phyloP scores from a whole-genome alignment of 1,139 yeast genomes.

The Candida buenavistaensis region DNA sequence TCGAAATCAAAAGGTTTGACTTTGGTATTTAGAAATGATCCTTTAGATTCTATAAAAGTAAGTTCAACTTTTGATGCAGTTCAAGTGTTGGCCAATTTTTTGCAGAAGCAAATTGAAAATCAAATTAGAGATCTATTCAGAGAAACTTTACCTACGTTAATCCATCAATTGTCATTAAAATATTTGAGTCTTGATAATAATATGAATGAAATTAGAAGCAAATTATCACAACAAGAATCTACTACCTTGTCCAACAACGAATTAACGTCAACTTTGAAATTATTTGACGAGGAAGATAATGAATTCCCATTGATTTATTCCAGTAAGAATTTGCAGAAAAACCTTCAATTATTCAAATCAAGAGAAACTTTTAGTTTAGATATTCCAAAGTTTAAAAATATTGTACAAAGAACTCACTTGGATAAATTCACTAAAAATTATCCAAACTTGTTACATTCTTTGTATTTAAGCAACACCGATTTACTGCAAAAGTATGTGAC shows the following conservation, averaged over 20 bases:
- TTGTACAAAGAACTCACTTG: conserved; percentile 55
- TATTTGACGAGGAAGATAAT: conserved; percentile 14
- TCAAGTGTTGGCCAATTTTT: conserved; percentile 75
- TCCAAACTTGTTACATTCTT: conserved; percentile 42
- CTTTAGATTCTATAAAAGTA: conserved; percentile 78
- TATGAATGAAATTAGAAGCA: conserved; percentile 14
- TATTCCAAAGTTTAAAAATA: conserved; percentile 56
- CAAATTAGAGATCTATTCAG: conserved; percentile 79
- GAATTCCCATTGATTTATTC: conserved; percentile 45
- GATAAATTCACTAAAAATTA: conserved; percentile 40
- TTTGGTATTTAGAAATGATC: conserved; percentile 84
- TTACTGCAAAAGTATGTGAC: conserved; percentile 7
- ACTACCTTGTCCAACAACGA: neutral
- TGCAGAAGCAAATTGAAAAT: conserved; percentile 79
- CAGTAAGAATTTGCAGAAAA: conserved; percentile 61
- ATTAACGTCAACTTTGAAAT: conserved; percentile 8
- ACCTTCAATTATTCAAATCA: conserved; percentile 70
- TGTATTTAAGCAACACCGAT: conserved; percentile 15
- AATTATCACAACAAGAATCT: conserved; percentile 5
- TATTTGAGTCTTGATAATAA: conserved; percentile 47
- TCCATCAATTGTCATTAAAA: conserved; percentile 72
- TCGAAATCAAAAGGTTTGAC: conserved; percentile 82
- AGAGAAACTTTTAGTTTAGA: conserved; percentile 76
- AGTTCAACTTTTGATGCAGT: conserved; percentile 84
- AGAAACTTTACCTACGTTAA: conserved; percentile 79